Conservation (phyloP, 78 protist species). For the Dictyostelium firmibasis region DNA sequence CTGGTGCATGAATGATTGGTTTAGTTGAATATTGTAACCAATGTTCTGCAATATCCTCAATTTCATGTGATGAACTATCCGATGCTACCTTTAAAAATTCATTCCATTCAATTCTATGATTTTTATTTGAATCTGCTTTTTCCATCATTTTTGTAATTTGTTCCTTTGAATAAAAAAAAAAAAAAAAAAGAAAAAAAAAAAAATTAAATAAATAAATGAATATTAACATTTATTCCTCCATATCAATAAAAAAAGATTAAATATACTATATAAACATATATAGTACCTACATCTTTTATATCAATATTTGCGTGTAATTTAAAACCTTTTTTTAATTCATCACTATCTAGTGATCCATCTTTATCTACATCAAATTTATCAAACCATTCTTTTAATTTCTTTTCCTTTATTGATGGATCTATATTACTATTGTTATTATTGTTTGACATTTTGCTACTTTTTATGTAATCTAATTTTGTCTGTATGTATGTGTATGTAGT, state of each 20-base stretch:
- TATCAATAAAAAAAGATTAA: background rate
- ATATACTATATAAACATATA: background rate
- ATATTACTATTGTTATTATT: background rate
- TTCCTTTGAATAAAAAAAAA: background rate
- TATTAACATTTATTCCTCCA: no score
- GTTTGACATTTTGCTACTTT: background rate
- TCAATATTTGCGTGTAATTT: slow-evolving; percentile 21
- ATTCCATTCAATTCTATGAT: slow-evolving; percentile 61
- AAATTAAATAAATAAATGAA: background rate
- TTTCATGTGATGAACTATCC: slow-evolving; percentile 37
- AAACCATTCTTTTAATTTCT: slow-evolving; percentile 35
- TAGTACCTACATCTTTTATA: slow-evolving; percentile 42
- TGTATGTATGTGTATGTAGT: background rate
- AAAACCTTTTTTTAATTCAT: slow-evolving; percentile 53
- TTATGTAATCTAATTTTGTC: background rate
- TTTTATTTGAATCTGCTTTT: slow-evolving; percentile 63
- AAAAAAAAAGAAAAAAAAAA: background rate
- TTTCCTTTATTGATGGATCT: background rate
- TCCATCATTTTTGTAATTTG: slow-evolving; percentile 73
- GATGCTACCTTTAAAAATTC: slow-evolving; percentile 29
- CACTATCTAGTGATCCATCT: slow-evolving; percentile 28
- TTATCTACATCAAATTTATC: slow-evolving; percentile 63
- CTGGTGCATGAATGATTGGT: slow-evolving; percentile 38
- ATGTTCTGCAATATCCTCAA: slow-evolving; percentile 57
- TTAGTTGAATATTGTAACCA: slow-evolving; percentile 58